phyloP scores from a whole-genome alignment of 2,329 filamentous ascomycete species.

The Phialophora tarda region DNA sequence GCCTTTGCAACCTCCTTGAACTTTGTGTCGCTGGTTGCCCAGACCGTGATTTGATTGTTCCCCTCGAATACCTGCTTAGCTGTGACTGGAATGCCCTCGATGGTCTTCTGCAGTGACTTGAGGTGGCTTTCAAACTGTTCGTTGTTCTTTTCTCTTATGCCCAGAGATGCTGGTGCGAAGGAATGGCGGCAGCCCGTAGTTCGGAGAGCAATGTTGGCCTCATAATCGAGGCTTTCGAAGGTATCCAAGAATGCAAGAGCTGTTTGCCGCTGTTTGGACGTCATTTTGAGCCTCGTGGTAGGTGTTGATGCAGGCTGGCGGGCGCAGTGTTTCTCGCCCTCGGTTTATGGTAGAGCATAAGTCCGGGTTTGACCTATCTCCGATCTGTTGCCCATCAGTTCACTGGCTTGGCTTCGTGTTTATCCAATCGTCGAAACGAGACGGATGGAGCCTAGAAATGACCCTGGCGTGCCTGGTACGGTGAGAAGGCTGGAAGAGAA shows the following conservation, averaged over 20 bases:
- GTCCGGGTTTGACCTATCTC: conserved; percentile 12
- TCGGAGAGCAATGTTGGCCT: conserved; percentile 16
- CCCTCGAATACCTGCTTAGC: conserved; percentile 31
- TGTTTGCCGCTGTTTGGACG: conserved; percentile 13
- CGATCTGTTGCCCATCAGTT: background rate
- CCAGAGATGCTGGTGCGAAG: conserved; percentile 24
- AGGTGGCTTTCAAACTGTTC: conserved; percentile 27
- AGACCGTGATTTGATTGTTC: conserved; percentile 41
- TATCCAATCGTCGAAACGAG: background rate
- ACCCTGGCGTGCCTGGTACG: background rate
- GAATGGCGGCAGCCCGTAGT: conserved; percentile 19
- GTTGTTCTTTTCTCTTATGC: conserved; percentile 19
- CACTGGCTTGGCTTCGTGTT: background rate
- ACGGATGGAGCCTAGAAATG: background rate
- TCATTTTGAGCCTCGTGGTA: background rate
- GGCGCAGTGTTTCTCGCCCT: background rate
- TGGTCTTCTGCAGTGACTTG: conserved; percentile 16
- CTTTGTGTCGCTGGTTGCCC: conserved; percentile 40
- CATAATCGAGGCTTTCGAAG: conserved; percentile 25
- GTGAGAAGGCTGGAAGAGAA: background rate
- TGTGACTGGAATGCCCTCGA: conserved; percentile 31
- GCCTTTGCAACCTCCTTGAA: conserved; percentile 42
- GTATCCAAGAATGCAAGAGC: conserved; percentile 28
- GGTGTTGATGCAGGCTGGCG: background rate
- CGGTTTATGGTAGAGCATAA: background rate